Conservation (phyloP, 768 basidiomycete species). For the Termitomyces heimii region DNA sequence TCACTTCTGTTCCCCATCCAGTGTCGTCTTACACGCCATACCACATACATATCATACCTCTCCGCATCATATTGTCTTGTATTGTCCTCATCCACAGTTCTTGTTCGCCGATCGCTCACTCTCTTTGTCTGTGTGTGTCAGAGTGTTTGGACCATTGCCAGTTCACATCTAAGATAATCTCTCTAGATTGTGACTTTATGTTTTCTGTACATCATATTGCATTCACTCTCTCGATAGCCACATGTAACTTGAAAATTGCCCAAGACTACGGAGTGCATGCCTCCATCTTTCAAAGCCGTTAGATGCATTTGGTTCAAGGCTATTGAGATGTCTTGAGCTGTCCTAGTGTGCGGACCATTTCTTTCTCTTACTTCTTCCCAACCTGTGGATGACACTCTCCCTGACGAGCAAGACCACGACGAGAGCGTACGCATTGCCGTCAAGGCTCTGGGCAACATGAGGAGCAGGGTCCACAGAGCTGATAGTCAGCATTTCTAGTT, state of each 20-base stretch:
- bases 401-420: conserved; percentile 44
- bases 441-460: conserved; percentile 73
- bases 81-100: not conserved
- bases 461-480: conserved; percentile 33
- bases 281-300: no score
- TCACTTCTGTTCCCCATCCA: not conserved
- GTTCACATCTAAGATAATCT: no score
- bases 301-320: no score
- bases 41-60: not conserved
- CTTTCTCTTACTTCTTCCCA: conserved; percentile 4
- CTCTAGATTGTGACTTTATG: no score
- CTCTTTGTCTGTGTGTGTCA: no score
- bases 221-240: no score
- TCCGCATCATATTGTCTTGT: not conserved
- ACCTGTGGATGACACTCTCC: conserved; percentile 12
- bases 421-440: conserved; percentile 79
- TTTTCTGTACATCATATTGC: no score
- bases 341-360: no score
- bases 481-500: conserved; percentile 4
- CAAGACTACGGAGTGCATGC: no score
- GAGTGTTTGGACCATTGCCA: no score
- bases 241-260: no score
- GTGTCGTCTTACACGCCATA: not conserved
- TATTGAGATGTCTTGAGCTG: no score
- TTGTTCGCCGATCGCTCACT: not conserved